These are phyloP conservation scores for Raffaelea albimanens DNA, from an alignment of 2,329 filamentous ascomycete genomes.

Conservation along the genomic window DNA sequence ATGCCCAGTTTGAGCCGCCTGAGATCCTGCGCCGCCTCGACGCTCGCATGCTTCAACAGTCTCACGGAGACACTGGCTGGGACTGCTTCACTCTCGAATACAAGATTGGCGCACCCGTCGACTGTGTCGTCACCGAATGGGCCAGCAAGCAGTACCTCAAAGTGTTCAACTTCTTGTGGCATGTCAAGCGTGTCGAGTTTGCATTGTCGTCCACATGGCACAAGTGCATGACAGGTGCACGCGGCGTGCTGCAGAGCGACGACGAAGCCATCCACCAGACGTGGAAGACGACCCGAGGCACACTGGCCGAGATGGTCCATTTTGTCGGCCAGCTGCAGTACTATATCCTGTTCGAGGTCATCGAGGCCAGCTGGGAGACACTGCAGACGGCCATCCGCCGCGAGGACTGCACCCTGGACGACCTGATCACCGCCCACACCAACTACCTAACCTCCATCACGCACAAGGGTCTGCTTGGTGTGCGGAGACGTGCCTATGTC, in stretches of 20 bases:
- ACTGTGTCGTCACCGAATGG: constrained; percentile 95
- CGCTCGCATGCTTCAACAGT: constrained; percentile 95
- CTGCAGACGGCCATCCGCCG: constrained; percentile 74
- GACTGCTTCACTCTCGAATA: constrained; percentile 98
- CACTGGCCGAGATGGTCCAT: constrained; percentile 95
- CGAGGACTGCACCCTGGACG: constrained; percentile 81
- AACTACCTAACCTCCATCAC: constrained; percentile 90
- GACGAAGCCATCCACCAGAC: constrained; percentile 60
- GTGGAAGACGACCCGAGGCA: constrained; percentile 85
- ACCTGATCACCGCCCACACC: constrained; percentile 85
- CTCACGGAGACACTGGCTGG: constrained; percentile 96
- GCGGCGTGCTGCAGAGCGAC: constrained; percentile 76
- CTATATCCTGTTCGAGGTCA: constrained; percentile 97
- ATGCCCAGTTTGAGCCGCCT: constrained; percentile 87
- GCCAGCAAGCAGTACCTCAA: constrained; percentile 95
- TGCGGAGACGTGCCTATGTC: constrained; percentile 39
- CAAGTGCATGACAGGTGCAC: constrained; percentile 86
- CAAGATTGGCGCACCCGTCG: constrained; percentile 91
- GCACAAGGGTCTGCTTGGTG: constrained; percentile 86
- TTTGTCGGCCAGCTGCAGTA: constrained; percentile 96
- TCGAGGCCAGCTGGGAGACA: constrained; percentile 90
- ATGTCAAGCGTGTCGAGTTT: constrained; percentile 95
- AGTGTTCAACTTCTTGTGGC: constrained; percentile 98
- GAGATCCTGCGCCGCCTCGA: constrained; percentile 88
- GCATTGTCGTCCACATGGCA: constrained; percentile 86